These are phyloP conservation scores for Neocucurbitaria cava DNA, from an alignment of 2,329 filamentous ascomycete genomes.

Conservation along the genomic window DNA sequence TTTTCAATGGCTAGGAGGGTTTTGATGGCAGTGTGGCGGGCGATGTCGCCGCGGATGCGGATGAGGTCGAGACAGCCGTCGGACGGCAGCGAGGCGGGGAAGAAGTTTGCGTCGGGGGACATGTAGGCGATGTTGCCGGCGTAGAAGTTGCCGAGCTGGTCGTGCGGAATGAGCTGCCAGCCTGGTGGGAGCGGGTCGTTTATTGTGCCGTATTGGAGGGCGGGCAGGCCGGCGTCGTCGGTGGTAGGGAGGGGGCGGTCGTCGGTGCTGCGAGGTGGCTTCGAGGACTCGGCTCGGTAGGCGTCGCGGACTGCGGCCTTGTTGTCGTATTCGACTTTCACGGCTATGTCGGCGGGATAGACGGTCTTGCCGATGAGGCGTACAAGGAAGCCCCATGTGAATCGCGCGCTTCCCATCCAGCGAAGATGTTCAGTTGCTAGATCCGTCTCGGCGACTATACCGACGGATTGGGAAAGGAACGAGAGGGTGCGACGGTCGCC, in stretches of 20 bases:
- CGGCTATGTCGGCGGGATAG: constrained; percentile 87
- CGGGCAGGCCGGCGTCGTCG: constrained; percentile 63
- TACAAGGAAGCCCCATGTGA: constrained; percentile 83
- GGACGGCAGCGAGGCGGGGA: constrained; percentile 78
- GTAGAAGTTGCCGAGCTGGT: constrained; percentile 90
- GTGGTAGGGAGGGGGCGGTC: constrained; percentile 30
- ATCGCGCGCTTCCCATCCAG: constrained; percentile 89
- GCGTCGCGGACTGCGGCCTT: constrained; percentile 77
- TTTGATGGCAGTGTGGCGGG: constrained; percentile 68
- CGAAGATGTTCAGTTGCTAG: constrained; percentile 88
- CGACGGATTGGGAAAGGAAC: constrained; percentile 89
- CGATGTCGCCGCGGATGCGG: constrained; percentile 77
- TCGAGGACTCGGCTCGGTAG: constrained; percentile 59
- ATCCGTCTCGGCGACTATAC: constrained; percentile 89
- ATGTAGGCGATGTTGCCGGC: constrained; percentile 95
- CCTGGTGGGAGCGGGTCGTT: constrained; percentile 76
- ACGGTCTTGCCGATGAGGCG: constrained; percentile 76
- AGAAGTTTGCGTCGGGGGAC: constrained; percentile 87
- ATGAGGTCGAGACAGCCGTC: constrained; percentile 90
- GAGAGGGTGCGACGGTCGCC: constrained; percentile 76
- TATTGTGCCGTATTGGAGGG: constrained; percentile 79
- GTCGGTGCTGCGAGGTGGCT: constrained; percentile 28
- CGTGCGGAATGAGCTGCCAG: constrained; percentile 76
- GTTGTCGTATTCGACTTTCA: constrained; percentile 80
- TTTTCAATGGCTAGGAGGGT: constrained; percentile 76